Conservation (phyloP, 768 basidiomycete genomes). For the Boletus bicolor region DNA sequence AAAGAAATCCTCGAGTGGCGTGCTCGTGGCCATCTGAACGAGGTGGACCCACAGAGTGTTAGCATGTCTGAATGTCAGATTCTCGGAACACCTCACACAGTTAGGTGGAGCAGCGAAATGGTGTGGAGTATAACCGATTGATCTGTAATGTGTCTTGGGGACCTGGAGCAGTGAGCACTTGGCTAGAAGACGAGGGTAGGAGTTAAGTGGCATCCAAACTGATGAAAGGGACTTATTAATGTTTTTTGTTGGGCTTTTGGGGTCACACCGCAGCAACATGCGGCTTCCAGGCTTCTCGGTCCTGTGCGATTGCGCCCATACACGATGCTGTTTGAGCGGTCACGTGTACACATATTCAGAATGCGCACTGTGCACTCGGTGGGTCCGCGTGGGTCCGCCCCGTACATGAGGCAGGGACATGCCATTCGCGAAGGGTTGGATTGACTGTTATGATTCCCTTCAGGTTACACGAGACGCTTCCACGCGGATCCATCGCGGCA, state of each 20-base stretch:
- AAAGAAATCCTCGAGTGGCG: slow-evolving; percentile 27
- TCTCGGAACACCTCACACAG: neutral
- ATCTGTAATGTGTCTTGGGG: neutral
- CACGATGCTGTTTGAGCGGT: neutral
- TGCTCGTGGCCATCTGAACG: slow-evolving; percentile 5
- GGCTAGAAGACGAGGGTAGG: neutral
- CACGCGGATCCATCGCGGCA: neutral
- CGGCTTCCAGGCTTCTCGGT: neutral
- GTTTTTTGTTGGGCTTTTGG: neutral
- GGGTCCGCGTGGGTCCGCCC: neutral
- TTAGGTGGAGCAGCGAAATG: no score
- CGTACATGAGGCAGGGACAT: neutral
- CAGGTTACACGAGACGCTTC: no score
- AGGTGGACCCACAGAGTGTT: neutral
- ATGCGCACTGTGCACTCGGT: neutral
- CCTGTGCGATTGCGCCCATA: slow-evolving; percentile 8
- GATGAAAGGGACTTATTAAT: neutral
- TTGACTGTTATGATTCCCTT: neutral
- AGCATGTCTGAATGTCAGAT: neutral
- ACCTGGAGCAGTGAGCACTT: neutral
- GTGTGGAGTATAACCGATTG: no score
- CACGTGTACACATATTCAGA: neutral
- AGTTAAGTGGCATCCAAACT: neutral
- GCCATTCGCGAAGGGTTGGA: neutral
- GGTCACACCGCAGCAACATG: neutral